A percentile compares a stretch with the other conserved stretches of the same genome.
Evolutionary conservation across 2,329 filamentous ascomycete genomes (phyloP).

Genomic region (Chlorencoelia australis): DNA sequence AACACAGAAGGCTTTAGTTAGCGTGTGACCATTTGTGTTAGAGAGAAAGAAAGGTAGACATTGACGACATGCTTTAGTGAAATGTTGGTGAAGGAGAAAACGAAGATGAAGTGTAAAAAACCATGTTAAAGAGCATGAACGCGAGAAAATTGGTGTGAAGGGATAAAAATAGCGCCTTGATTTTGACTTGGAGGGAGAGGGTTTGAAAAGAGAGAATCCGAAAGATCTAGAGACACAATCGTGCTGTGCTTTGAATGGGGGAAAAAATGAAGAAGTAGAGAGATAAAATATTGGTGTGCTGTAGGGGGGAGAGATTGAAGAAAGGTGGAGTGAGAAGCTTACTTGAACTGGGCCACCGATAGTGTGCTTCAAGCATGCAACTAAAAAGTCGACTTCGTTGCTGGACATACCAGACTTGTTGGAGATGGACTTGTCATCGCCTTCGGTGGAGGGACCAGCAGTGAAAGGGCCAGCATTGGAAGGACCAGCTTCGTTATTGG

Average conservation of each 20-base stretch:
- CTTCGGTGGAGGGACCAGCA: not conserved
- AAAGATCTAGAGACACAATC: not conserved
- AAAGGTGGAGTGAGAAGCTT: constrained; percentile 7
- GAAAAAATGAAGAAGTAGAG: too few relatives aligned
- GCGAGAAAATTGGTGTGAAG: not conserved
- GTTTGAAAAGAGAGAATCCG: too few relatives aligned
- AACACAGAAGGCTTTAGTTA: not conserved
- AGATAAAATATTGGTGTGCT: not conserved
- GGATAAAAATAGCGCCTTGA: not conserved
- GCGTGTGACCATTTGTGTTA: not conserved
- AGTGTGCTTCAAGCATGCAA: constrained; percentile 18
- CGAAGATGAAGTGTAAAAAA: not conserved
- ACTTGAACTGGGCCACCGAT: constrained; percentile 14
- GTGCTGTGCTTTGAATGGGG: too few relatives aligned
- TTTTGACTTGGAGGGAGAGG: not conserved
- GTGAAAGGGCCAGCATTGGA: not conserved
- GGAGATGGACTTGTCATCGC: too few relatives aligned
- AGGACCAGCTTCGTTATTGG: not conserved
- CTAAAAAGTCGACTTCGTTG: constrained; percentile 17
- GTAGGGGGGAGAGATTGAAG: not conserved
- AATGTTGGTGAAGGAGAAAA: not conserved
- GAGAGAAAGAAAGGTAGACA: not conserved
- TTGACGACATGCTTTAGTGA: constrained; percentile 1
- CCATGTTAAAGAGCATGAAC: not conserved
- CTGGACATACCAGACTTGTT: constrained; percentile 11